Conservation (phyloP, 2,329 filamentous ascomycete species). For the Colletotrichum sp. region DNA sequence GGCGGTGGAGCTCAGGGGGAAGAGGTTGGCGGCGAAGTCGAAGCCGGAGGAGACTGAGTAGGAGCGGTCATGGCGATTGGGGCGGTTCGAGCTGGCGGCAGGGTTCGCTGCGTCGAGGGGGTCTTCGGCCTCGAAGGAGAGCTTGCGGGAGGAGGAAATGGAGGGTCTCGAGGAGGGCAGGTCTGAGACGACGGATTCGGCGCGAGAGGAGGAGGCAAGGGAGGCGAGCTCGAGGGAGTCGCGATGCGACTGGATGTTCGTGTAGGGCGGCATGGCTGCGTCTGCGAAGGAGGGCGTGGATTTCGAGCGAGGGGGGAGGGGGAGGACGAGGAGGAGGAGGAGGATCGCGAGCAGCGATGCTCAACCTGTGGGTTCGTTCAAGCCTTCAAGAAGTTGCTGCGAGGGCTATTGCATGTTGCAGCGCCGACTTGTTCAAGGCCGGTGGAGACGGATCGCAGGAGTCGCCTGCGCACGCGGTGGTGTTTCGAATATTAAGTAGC, state of each 20-base stretch:
- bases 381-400: not conserved
- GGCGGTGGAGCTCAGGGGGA: conserved; percentile 85
- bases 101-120: conserved; percentile 70
- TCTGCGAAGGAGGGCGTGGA: not conserved
- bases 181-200: conserved; percentile 59
- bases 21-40: conserved; percentile 92
- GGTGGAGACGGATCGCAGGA: not conserved
- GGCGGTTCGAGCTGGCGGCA: conserved; percentile 43
- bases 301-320: not conserved
- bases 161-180: conserved; percentile 82
- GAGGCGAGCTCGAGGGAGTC: conserved; percentile 97
- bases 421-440: not conserved
- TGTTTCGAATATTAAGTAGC: not conserved
- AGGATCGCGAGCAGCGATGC: conserved; percentile 5
- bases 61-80: conserved; percentile 63
- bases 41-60: conserved; percentile 94
- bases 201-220: conserved; percentile 81
- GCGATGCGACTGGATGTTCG: conserved; percentile 55
- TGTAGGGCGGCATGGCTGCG: conserved; percentile 38
- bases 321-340: not conserved
- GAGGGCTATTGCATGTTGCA: conserved; percentile 17
- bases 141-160: conserved; percentile 86
- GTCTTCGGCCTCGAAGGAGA: conserved; percentile 88
- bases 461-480: not conserved
- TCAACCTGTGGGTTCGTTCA: not conserved